Evolutionary conservation across 2,329 filamentous ascomycete species (phyloP).

Genomic region (Cladophialophora immunda): DNA sequence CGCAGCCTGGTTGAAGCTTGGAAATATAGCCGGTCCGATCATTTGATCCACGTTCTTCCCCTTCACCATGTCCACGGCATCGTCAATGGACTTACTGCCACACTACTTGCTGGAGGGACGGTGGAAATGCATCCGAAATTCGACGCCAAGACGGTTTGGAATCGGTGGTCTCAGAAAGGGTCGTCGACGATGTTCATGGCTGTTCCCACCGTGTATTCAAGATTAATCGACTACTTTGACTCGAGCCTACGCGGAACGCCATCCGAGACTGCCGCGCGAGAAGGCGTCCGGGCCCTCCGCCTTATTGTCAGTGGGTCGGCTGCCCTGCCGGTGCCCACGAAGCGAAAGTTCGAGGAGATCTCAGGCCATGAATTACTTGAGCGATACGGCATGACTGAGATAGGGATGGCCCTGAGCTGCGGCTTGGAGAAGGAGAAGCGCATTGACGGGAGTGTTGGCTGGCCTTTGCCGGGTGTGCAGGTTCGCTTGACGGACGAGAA

Average conservation of each 20-base stretch:
- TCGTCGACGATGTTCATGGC: constrained; percentile 59
- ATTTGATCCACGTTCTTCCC: constrained; percentile 60
- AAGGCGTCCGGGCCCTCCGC: constrained; percentile 42
- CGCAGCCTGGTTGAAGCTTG: constrained; percentile 48
- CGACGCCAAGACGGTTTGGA: constrained; percentile 56
- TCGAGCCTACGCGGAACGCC: constrained; percentile 47
- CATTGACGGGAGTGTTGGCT: constrained; percentile 77
- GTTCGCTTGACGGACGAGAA: constrained; percentile 56
- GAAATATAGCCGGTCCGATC: constrained; percentile 53
- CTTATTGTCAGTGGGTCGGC: constrained; percentile 54
- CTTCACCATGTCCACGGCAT: constrained; percentile 62
- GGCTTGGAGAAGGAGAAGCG: constrained; percentile 79
- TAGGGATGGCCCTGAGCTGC: constrained; percentile 96
- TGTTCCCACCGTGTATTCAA: constrained; percentile 62
- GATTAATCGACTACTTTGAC: constrained; percentile 57
- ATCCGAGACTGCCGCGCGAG: constrained; percentile 45
- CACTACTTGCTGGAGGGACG: constrained; percentile 55
- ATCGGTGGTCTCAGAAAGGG: constrained; percentile 53
- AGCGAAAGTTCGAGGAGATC: constrained; percentile 51
- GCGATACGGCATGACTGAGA: constrained; percentile 81
- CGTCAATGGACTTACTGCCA: constrained; percentile 59
- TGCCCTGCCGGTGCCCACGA: constrained; percentile 53
- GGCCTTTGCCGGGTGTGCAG: constrained; percentile 57
- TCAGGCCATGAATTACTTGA: constrained; percentile 55
- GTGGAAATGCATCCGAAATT: constrained; percentile 60